Percentiles rank a stretch among this genome's conserved stretches.
phyloP scores from a whole-genome alignment of 495 filamentous ascomycete genomes.

The Aspergillus biplanus region DNA sequence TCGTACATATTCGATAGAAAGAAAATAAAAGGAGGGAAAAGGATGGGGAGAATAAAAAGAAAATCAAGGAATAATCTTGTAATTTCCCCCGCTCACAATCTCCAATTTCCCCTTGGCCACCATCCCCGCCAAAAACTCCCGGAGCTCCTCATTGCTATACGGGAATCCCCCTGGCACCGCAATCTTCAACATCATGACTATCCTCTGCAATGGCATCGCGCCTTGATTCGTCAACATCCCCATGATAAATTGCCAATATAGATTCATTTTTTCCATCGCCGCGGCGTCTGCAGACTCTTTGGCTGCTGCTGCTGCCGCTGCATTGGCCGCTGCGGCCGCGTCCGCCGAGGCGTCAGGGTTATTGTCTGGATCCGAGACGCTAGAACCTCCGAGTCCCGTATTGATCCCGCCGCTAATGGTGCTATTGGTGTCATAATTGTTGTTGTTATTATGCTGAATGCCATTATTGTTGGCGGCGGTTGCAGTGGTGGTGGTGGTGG shows the following conservation, averaged over 20 bases:
- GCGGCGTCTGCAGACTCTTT: constrained; percentile 51
- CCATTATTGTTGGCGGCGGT: too few relatives aligned
- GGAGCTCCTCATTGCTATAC: constrained; percentile 75
- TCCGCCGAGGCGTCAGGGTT: constrained; percentile 38
- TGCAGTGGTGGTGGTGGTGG: constrained; percentile 40
- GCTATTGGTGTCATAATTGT: neutral
- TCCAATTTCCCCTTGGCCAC: constrained; percentile 71
- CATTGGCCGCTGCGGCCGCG: constrained; percentile 52
- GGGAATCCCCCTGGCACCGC: constrained; percentile 84
- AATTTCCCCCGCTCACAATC: constrained; percentile 70
- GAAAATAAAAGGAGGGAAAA: neutral
- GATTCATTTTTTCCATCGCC: constrained; percentile 74
- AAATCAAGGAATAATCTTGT: constrained; percentile 52
- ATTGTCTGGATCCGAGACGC: constrained; percentile 25
- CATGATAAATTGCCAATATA: constrained; percentile 89
- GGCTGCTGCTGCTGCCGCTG: constrained; percentile 50
- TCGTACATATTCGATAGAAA: constrained; percentile 1
- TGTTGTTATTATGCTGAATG: constrained; percentile 8
- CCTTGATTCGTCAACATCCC: constrained; percentile 94
- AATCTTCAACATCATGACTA: constrained; percentile 93
- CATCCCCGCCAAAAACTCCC: constrained; percentile 76
- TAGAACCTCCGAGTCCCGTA: constrained; percentile 8
- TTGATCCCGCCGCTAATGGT: neutral
- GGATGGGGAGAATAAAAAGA: neutral
- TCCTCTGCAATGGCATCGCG: constrained; percentile 76